Evolutionary conservation across 768 basidiomycete species (phyloP).

Genomic region (Phallus indusiatus): DNA sequence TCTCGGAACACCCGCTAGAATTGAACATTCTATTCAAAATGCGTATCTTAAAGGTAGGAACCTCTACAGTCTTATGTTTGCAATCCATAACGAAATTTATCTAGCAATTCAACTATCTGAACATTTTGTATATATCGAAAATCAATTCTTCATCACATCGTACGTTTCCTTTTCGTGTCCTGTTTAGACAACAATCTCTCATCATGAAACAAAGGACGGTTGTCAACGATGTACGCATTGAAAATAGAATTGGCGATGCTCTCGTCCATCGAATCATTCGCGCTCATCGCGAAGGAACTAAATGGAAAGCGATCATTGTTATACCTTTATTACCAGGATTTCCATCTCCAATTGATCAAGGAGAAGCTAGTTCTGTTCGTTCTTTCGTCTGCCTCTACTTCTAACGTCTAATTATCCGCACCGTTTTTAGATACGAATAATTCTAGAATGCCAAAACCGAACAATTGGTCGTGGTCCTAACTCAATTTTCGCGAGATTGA

Average conservation of each 20-base stretch:
- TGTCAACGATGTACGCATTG: conserved; percentile 75
- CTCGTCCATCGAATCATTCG: conserved; percentile 84
- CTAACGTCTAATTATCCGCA: background rate
- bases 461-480: conserved; percentile 82
- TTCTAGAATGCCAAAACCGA: conserved; percentile 90
- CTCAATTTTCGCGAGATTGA: conserved; percentile 81
- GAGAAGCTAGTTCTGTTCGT: conserved; percentile 84
- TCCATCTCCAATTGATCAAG: conserved; percentile 84
- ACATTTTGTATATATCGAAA: conserved; percentile 98
- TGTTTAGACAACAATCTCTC: conserved; percentile 6
- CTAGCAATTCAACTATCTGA: conserved; percentile 87
- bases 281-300: conserved; percentile 69
- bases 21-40: conserved; percentile 90
- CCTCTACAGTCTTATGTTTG: background rate
- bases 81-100: background rate
- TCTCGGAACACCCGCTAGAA: conserved; percentile 73
- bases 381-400: background rate
- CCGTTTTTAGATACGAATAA: conserved; percentile 68
- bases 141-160: conserved; percentile 89
- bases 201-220: conserved; percentile 44
- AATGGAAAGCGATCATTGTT: conserved; percentile 89
- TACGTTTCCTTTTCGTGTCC: conserved; percentile 29
- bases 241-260: conserved; percentile 93
- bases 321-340: conserved; percentile 93
- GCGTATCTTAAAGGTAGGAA: conserved; percentile 79